These are phyloP conservation scores for Brassica cretica DNA, from an alignment of 345 rosid genomes.

Conservation along the genomic window DNA sequence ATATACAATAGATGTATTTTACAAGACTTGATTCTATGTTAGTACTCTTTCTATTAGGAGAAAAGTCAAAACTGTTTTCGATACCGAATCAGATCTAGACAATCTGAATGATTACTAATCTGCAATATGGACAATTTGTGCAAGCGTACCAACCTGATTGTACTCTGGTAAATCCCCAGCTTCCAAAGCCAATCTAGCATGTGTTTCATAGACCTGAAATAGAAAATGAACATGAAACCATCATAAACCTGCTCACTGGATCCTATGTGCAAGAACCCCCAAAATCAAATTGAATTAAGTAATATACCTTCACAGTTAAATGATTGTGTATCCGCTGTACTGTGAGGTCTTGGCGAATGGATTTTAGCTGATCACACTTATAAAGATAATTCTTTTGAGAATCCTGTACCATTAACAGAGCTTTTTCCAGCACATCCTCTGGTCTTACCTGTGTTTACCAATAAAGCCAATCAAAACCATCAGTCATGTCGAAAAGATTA, in stretches of 20 bases:
- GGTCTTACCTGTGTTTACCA: slow-evolving; percentile 74
- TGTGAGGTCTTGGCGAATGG: slow-evolving; percentile 97
- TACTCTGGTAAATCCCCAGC: slow-evolving; percentile 89
- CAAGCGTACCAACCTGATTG: slow-evolving; percentile 76
- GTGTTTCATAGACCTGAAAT: slow-evolving; percentile 95
- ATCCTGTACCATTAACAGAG: slow-evolving; percentile 79
- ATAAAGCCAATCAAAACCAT: not conserved
- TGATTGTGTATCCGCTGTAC: slow-evolving; percentile 89
- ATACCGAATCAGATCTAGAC: slow-evolving; percentile 10
- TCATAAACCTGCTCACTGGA: slow-evolving; percentile 19
- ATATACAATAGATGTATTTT: slow-evolving; percentile 12
- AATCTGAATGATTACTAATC: slow-evolving; percentile 1
- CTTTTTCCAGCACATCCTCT: slow-evolving; percentile 92
- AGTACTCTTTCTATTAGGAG: not conserved
- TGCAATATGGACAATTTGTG: slow-evolving; percentile 17
- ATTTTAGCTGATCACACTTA: slow-evolving; percentile 97
- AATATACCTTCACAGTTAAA: slow-evolving; percentile 77
- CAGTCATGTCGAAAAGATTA: not conserved
- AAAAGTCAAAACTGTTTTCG: not conserved
- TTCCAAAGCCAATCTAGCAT: slow-evolving; percentile 93
- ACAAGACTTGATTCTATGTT: slow-evolving; percentile 21
- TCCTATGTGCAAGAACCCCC: slow-evolving; percentile 21
- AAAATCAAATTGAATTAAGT: not conserved
- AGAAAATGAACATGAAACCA: slow-evolving; percentile 25
- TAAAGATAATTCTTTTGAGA: slow-evolving; percentile 90